Base-by-base conservation (phyloP, 2,329 filamentous ascomycete genomes). In the Fusarium nisikadoi region DNA sequence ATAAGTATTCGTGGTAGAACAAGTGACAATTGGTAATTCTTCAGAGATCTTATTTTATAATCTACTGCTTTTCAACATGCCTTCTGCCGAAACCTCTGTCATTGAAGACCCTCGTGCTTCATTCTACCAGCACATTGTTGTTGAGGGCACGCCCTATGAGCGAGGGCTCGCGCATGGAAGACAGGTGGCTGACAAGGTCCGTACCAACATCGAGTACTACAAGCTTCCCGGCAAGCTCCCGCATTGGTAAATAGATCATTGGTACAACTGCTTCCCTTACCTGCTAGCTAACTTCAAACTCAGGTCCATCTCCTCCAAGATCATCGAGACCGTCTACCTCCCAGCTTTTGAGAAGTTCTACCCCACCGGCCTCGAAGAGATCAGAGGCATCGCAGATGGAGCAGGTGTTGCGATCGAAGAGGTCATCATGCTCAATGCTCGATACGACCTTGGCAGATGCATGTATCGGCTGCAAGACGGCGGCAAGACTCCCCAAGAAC, bases 261-360 rank as follows among this genome's bases (percentile, higher is more conserved):
- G 17, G 7, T 13, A 23, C 2, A 29, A 29, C 27, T 6, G 9
- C 8, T 13, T 6, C 5, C 8, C 7, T 5, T 20, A 9, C 7
- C 4, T 20, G 13, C 12, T 31, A 3, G 3, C 27, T 8, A n/a
- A 33, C 8, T 6, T 19, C 1, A 0, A 5, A 35, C n/a, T 0
- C 33, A 53, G 49, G 49, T 53, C 49, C 1, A 53, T 53, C 33
- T 39, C 33, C 0, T 53, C 23, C 10, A 29, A 27, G 10, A 53
- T 53, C 13, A 53, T 53, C 33, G 19, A 53, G 13, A 29, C 23
- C 2, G 23, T 53, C 2, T 39, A 53, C 9, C 19, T 39, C 0
- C 49, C 49, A 7, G 33, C 33, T 4, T 53, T 53, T 39, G 49
- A 53, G 8, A 17, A 39, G 0, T 39, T 39, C 10, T 53, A 53